Percentiles rank a stretch among this genome's conserved stretches.
phyloP scores from a whole-genome alignment of 2,329 filamentous ascomycete genomes.

The Epichloe brachyelytri region DNA sequence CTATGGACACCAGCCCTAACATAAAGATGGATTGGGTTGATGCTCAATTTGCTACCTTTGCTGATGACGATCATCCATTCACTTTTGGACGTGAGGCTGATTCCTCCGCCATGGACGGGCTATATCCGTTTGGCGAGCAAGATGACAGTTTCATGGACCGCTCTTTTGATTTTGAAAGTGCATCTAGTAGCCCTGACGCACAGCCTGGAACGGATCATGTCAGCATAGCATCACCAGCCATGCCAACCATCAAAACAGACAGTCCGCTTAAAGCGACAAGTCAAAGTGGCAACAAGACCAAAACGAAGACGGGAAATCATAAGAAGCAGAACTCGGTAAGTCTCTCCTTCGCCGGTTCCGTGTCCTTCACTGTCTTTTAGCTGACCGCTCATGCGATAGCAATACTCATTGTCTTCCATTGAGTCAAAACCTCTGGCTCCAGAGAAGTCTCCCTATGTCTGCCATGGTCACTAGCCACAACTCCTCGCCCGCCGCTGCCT shows the following conservation, averaged over 20 bases:
- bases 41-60: conserved; percentile 19
- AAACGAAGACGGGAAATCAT: conserved; percentile 16
- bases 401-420: conserved; percentile 37
- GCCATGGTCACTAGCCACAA: conserved; percentile 38
- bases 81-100: conserved; percentile 18
- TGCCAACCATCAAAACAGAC: conserved; percentile 27
- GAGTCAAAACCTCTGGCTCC: conserved; percentile 32
- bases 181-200: conserved; percentile 41
- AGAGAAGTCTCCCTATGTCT: conserved; percentile 43
- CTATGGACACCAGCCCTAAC: conserved; percentile 29
- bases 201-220: conserved; percentile 10
- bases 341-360: conserved; percentile 7
- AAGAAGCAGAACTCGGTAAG: conserved; percentile 31
- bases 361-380: not conserved
- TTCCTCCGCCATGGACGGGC: conserved; percentile 15
- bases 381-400: conserved; percentile 26
- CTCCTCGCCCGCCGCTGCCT: conserved; percentile 33
- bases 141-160: conserved; percentile 34
- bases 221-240: conserved; percentile 30
- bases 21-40: conserved; percentile 31
- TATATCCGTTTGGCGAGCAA: conserved; percentile 20
- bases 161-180: conserved; percentile 45
- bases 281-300: conserved; percentile 8
- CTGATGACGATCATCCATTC: conserved; percentile 26
- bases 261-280: conserved; percentile 15